These are phyloP conservation scores for Poronia punctata DNA, from an alignment of 495 filamentous ascomycete species.

Conservation along the genomic window DNA sequence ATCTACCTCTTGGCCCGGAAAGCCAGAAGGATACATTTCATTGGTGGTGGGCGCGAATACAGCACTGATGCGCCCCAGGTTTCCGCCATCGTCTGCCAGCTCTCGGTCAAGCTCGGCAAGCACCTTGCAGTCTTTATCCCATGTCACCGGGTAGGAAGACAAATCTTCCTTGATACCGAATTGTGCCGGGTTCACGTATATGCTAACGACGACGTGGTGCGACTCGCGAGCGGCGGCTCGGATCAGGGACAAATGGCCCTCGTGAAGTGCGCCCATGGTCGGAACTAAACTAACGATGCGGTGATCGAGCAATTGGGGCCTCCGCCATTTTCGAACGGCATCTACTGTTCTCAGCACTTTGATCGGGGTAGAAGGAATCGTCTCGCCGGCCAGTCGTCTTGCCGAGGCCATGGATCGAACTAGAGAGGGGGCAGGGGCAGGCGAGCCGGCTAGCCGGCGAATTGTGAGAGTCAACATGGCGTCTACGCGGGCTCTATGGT, in stretches of 20 bases:
- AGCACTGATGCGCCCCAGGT: constrained; percentile 64
- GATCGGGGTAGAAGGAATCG: constrained; percentile 50
- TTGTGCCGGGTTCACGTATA: constrained; percentile 95
- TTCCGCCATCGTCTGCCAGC: constrained; percentile 48
- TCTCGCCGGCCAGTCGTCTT: constrained; percentile 20
- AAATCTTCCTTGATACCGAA: constrained; percentile 90
- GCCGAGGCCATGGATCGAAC: constrained; percentile 30
- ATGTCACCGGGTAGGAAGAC: constrained; percentile 81
- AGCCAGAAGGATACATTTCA: constrained; percentile 80
- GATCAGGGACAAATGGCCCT: constrained; percentile 82
- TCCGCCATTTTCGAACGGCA: constrained; percentile 63
- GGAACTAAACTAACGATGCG: constrained; percentile 82
- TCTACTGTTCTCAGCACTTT: constrained; percentile 70
- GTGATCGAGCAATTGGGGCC: constrained; percentile 56
- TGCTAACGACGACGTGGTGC: constrained; percentile 75
- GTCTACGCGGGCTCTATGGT: neutral
- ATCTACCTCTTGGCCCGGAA: constrained; percentile 71
- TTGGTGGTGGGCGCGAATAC: constrained; percentile 78
- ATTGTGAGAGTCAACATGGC: constrained; percentile 23
- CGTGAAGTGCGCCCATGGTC: constrained; percentile 94
- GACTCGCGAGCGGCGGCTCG: constrained; percentile 80
- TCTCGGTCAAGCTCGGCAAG: constrained; percentile 64
- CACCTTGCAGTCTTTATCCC: constrained; percentile 63
- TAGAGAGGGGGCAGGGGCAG: constrained; percentile 13
- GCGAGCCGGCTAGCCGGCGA: constrained; percentile 21